A percentile compares a stretch with the other conserved stretches of the same genome.
Conservation (phyloP, 352 stramenopile genomes). For the Phytophthora brassicae region DNA sequence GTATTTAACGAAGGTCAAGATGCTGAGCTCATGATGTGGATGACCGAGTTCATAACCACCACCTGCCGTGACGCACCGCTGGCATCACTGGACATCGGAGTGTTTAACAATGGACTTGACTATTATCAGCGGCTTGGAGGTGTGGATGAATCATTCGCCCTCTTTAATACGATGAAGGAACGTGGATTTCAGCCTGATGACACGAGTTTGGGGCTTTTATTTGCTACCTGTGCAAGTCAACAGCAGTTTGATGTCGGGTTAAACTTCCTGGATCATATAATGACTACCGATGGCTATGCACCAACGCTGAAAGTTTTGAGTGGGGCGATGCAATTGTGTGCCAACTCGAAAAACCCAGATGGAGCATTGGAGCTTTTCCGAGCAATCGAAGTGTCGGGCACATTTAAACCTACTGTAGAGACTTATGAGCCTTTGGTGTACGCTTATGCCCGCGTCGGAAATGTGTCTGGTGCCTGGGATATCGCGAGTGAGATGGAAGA, state of each 20-base stretch:
- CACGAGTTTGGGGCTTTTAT: conserved; percentile 58
- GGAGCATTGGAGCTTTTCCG: conserved; percentile 54
- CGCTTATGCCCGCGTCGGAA: conserved; percentile 51
- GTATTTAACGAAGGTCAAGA: conserved; percentile 24
- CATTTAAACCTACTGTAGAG: conserved; percentile 35
- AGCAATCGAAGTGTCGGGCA: conserved; percentile 44
- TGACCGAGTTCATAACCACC: conserved; percentile 41
- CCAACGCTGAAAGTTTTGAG: conserved; percentile 53
- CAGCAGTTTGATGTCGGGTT: conserved; percentile 54
- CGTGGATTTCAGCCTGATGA: conserved; percentile 44
- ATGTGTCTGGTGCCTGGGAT: conserved; percentile 43
- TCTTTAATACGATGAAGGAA: conserved; percentile 67
- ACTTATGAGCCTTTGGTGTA: conserved; percentile 55
- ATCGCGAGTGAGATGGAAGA: conserved; percentile 47
- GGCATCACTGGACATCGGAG: conserved; percentile 40
- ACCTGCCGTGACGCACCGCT: conserved; percentile 46
- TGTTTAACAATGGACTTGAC: conserved; percentile 72
- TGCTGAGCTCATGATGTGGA: conserved; percentile 27
- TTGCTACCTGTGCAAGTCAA: conserved; percentile 47
- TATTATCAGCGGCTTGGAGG: conserved; percentile 60
- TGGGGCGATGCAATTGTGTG: conserved; percentile 52
- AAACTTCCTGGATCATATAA: conserved; percentile 65
- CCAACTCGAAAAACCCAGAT: conserved; percentile 45
- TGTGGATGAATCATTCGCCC: conserved; percentile 42
- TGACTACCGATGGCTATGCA: conserved; percentile 39